A percentile compares a stretch with the other conserved stretches of the same genome.
Conservation (phyloP, 495 filamentous ascomycete species). For the Cercophora samala region DNA sequence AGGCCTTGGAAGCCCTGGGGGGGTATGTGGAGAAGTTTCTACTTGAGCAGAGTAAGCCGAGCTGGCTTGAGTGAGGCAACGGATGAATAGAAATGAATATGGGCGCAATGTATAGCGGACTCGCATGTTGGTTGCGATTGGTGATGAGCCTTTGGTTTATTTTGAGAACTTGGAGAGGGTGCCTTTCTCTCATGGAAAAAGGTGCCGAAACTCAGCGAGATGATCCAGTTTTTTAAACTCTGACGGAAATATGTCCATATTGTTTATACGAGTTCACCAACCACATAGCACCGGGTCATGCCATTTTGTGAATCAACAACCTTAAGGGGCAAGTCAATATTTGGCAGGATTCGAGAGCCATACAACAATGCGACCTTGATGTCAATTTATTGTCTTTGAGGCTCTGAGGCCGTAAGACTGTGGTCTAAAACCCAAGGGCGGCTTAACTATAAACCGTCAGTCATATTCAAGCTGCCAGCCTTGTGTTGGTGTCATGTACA, state of each 20-base stretch:
- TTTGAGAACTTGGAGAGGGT: not conserved
- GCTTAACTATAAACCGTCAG: not conserved
- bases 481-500: not conserved
- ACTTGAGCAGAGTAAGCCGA: conserved; percentile 2
- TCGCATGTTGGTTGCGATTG: not conserved
- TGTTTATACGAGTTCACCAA: not conserved
- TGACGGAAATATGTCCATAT: not conserved
- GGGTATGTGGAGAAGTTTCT: conserved; percentile 53
- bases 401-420: not conserved
- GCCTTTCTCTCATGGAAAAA: not conserved
- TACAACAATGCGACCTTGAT: not conserved
- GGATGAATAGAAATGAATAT: not conserved
- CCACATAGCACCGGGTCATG: not conserved
- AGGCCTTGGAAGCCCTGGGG: conserved; percentile 60
- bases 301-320: not conserved
- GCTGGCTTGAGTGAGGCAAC: not conserved
- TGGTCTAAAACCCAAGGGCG: not conserved
- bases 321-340: not conserved
- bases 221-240: not conserved
- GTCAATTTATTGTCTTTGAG: not conserved
- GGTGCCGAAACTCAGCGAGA: not conserved
- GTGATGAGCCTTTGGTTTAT: not conserved
- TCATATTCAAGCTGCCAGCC: too few relatives aligned
- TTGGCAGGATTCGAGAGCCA: not conserved
- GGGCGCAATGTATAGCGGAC: not conserved